These are phyloP conservation scores for Amoebophrya sp. DNA, from an alignment of 169 alveolate genomes.

Conservation along the genomic window DNA sequence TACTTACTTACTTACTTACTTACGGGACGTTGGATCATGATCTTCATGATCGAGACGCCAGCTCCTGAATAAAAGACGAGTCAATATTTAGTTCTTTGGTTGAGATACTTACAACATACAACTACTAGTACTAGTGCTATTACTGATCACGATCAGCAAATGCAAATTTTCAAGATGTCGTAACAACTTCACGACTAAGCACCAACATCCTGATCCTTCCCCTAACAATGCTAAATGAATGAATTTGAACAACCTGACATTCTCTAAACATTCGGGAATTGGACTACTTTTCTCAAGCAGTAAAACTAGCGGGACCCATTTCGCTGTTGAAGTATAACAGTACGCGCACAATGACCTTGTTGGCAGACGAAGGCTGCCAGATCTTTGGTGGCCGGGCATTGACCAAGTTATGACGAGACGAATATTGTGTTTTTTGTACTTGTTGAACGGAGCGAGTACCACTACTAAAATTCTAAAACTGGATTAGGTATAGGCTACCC, in stretches of 20 bases:
- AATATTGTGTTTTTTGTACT: no score
- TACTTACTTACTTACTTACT: background rate
- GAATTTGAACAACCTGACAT: background rate
- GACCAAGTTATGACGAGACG: no score
- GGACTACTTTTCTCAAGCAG: background rate
- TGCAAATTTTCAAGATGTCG: background rate
- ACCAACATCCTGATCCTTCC: no score
- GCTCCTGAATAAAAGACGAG: no score
- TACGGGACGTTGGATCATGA: background rate
- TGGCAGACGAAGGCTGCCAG: conserved; percentile 30
- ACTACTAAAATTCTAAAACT: no score
- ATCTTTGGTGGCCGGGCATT: conserved; percentile 24
- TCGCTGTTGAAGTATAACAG: conserved; percentile 16
- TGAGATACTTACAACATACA: no score
- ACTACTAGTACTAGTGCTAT: background rate
- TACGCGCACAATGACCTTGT: conserved; percentile 12
- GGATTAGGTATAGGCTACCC: no score
- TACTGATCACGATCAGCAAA: background rate
- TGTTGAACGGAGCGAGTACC: no score
- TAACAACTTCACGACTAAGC: background rate
- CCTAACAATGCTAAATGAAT: no score
- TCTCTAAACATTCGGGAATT: background rate
- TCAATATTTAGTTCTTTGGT: no score
- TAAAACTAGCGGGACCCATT: conserved; percentile 31
- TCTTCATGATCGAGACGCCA: no score